These are phyloP conservation scores for Neurospora terricola DNA, from an alignment of 495 filamentous ascomycete genomes.

Conservation along the genomic window DNA sequence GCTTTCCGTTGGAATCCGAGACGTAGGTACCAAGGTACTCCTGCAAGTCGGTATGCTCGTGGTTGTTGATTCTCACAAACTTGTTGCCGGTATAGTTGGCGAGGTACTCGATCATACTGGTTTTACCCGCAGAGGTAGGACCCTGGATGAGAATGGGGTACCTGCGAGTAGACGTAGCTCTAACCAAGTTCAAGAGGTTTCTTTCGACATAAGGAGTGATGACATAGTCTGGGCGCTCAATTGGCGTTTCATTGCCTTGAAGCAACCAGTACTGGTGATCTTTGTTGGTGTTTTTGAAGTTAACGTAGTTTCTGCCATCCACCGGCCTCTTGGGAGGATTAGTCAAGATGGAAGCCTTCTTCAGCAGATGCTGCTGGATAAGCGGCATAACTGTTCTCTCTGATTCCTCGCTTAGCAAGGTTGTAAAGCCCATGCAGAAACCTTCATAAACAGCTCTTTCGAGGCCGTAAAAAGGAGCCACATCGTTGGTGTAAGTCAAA, in stretches of 20 bases:
- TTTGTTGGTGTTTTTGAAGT: slow-evolving; percentile 49
- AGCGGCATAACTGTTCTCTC: slow-evolving; percentile 67
- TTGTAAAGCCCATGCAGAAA: slow-evolving; percentile 97
- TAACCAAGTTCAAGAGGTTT: slow-evolving; percentile 86
- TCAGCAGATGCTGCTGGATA: slow-evolving; percentile 68
- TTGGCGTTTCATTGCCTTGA: slow-evolving; percentile 51
- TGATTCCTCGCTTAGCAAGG: slow-evolving; percentile 68
- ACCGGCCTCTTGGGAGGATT: slow-evolving; percentile 64
- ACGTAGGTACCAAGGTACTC: slow-evolving; percentile 95
- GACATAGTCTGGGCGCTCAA: slow-evolving; percentile 83
- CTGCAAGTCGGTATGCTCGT: slow-evolving; percentile 96
- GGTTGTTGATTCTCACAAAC: slow-evolving; percentile 98
- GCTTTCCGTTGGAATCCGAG: slow-evolving; percentile 70
- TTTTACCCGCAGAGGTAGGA: slow-evolving; percentile 94
- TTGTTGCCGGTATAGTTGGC: slow-evolving; percentile 92
- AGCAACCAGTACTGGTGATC: slow-evolving; percentile 85
- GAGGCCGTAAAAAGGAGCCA: slow-evolving; percentile 77
- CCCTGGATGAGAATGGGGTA: slow-evolving; percentile 97
- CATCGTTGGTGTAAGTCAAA: slow-evolving; percentile 74
- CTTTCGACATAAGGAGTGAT: slow-evolving; percentile 90
- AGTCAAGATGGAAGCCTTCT: slow-evolving; percentile 55
- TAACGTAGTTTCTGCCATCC: slow-evolving; percentile 71
- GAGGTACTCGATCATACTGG: slow-evolving; percentile 97
- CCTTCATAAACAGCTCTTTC: slow-evolving; percentile 85
- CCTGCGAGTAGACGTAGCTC: slow-evolving; percentile 80